Conservation (phyloP, 2,329 filamentous ascomycete species). For the Penicillium brasilianum region DNA sequence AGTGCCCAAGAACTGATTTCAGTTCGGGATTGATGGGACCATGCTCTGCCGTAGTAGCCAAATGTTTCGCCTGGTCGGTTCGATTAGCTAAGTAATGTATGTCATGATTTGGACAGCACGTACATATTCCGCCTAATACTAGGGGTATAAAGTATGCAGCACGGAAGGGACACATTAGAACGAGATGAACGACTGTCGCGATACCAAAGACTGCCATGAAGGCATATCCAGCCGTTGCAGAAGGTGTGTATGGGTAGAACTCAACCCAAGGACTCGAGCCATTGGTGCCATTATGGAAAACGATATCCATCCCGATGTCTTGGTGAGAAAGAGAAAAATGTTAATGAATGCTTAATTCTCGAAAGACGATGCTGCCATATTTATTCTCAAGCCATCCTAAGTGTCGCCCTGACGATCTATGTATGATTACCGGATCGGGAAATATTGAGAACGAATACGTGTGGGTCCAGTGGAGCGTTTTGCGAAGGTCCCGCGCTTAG, state of each 20-base stretch:
- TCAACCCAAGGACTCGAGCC: conserved; percentile 40
- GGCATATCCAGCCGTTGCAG: conserved; percentile 40
- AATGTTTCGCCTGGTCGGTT: conserved; percentile 39
- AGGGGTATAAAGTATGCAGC: conserved; percentile 47
- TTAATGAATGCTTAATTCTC: neutral
- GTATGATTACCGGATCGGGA: conserved; percentile 26
- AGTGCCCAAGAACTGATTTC: conserved; percentile 40
- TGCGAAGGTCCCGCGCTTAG: neutral
- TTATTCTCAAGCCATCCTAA: conserved; percentile 3
- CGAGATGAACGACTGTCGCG: conserved; percentile 36
- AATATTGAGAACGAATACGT: conserved; percentile 39
- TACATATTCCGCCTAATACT: conserved; percentile 45
- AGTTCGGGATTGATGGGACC: conserved; percentile 36
- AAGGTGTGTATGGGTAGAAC: conserved; percentile 46
- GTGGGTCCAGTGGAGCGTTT: conserved; percentile 14
- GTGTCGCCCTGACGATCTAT: neutral
- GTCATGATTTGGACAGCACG: no score
- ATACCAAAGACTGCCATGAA: conserved; percentile 44
- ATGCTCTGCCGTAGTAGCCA: conserved; percentile 45
- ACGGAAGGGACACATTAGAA: conserved; percentile 38
- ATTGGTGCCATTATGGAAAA: conserved; percentile 38
- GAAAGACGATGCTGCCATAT: neutral
- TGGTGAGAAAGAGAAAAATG: neutral
- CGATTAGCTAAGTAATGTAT: neutral
- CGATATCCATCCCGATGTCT: conserved; percentile 36